Conservation (phyloP, 805 yeast species). For the Yarrowia sp. region DNA sequence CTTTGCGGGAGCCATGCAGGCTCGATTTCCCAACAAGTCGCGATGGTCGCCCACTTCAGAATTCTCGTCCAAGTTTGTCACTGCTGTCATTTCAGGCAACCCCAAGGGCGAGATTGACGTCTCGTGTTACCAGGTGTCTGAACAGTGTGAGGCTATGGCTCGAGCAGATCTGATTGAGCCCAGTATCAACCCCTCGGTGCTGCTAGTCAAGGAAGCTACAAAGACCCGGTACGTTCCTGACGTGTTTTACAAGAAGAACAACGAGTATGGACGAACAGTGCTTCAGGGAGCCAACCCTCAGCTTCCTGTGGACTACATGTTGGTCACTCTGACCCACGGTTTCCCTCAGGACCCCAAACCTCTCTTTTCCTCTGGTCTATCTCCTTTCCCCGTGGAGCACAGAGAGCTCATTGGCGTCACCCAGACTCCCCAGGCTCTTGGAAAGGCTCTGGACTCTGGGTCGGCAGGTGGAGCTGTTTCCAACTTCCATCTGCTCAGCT, state of each 20-base stretch:
- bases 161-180: constrained; percentile 85
- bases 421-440: constrained; percentile 52
- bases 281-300: constrained; percentile 88
- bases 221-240: constrained; percentile 90
- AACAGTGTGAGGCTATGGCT: constrained; percentile 85
- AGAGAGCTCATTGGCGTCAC: constrained; percentile 76
- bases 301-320: constrained; percentile 87
- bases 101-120: constrained; percentile 87
- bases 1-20: constrained; percentile 83
- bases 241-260: constrained; percentile 79
- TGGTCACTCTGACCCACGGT: constrained; percentile 91
- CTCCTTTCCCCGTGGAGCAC: constrained; percentile 75
- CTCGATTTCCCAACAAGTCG: constrained; percentile 64
- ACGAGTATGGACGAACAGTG: constrained; percentile 89
- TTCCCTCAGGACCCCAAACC: constrained; percentile 73
- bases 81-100: constrained; percentile 95
- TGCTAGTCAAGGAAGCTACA: constrained; percentile 78
- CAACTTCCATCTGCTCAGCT: constrained; percentile 81
- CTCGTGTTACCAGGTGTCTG: constrained; percentile 86
- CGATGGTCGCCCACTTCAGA: constrained; percentile 67
- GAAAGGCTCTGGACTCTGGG: constrained; percentile 41
- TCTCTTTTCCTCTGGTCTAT: constrained; percentile 54
- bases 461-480: constrained; percentile 54
- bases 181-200: constrained; percentile 87
- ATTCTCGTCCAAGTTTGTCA: constrained; percentile 89